Evolutionary conservation across 1,139 yeast genomes (phyloP), one percentile per base, ranked within the genome.

Genomic region (Debaryomyces fabryi): DNA sequence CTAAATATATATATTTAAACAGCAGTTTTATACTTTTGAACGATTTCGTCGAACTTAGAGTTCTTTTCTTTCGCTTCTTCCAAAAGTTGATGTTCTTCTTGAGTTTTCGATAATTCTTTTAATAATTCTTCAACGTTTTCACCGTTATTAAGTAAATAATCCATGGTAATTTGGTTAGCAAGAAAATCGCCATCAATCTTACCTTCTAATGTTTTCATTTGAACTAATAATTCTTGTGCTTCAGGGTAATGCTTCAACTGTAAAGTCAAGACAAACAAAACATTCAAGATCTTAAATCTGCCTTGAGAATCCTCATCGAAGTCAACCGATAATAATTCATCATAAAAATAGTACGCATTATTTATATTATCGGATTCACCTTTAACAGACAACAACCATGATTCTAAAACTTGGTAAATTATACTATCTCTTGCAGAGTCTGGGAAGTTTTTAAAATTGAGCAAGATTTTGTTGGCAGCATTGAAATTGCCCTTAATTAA

Each of bases 281-380:
- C 63, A 50, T 60, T 68, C 56, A 75, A 69, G 18, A 71, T 59
- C 49, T 65, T 69, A 52, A 64, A 68, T 53, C 71, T 71, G 29
- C 77, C 76, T 40, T 60, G 64, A 7, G 61, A 53, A 49, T 74
- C 79, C 44, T 65, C 67, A 29, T 72, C 75, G 48, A 71, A 72
- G 50, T 73, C 76, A 23, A 74, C 64, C 42, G 82, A 78, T 47
- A 84, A 76, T 48, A 85, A 72, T 66, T 87, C 95, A 63, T 87
- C 93, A 64, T 81, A 87, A 57, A 87, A 86, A 65, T 85, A 87
- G 67, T 78, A 83, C 2, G 88, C 74, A 54, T 82, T 81, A 63
- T 79, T 85, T 53, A 83, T 78, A 54, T 77, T 71, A 50, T 77
- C 79, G 23, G 82, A 76, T 47, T 82, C 85, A 43, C 86, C 88